A percentile compares a stretch with the other conserved stretches of the same genome.
Evolutionary conservation across 2,329 filamentous ascomycete species (phyloP).

Genomic region (Seiridium unicorne): DNA sequence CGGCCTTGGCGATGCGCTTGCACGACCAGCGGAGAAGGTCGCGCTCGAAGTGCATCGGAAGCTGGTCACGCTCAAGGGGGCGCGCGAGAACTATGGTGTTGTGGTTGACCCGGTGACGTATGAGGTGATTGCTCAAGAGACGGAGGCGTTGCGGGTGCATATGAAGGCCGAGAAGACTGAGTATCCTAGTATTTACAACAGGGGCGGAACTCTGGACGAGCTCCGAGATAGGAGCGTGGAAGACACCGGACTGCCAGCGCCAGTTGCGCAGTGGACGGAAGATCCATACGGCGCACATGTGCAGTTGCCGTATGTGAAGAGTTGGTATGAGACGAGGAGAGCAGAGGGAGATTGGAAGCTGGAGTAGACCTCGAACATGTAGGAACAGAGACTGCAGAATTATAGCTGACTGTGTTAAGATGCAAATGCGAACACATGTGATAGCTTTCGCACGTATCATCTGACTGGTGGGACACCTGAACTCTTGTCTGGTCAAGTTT

Average conservation of each 20-base stretch:
- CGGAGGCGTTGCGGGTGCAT: slow-evolving; percentile 28
- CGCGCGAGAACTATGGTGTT: slow-evolving; percentile 42
- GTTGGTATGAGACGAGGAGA: slow-evolving; percentile 39
- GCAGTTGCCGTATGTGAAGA: slow-evolving; percentile 37
- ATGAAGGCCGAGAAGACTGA: slow-evolving; percentile 21
- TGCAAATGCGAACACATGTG: too few relatives aligned
- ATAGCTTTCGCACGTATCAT: too few relatives aligned
- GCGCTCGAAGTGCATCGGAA: slow-evolving; percentile 43
- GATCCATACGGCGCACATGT: slow-evolving; percentile 44
- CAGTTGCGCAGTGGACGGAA: slow-evolving; percentile 40
- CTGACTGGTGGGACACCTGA: too few relatives aligned
- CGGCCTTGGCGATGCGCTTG: slow-evolving; percentile 44
- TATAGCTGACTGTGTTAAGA: too few relatives aligned
- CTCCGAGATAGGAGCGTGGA: slow-evolving; percentile 31
- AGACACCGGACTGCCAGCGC: slow-evolving; percentile 41
- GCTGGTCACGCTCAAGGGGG: slow-evolving; percentile 41
- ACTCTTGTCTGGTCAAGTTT: too few relatives aligned
- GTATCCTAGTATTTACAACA: slow-evolving; percentile 32
- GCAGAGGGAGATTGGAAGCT: slow-evolving; percentile 20
- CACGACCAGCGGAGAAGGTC: slow-evolving; percentile 39
- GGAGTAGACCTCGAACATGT: slow-evolving; percentile 8
- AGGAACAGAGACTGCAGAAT: too few relatives aligned
- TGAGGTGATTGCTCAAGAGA: slow-evolving; percentile 33
- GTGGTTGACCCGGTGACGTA: slow-evolving; percentile 34
- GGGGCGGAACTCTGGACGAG: slow-evolving; percentile 39